Base-by-base conservation (phyloP, 148 eudicot species). In the Chenopodium formosanum region DNA sequence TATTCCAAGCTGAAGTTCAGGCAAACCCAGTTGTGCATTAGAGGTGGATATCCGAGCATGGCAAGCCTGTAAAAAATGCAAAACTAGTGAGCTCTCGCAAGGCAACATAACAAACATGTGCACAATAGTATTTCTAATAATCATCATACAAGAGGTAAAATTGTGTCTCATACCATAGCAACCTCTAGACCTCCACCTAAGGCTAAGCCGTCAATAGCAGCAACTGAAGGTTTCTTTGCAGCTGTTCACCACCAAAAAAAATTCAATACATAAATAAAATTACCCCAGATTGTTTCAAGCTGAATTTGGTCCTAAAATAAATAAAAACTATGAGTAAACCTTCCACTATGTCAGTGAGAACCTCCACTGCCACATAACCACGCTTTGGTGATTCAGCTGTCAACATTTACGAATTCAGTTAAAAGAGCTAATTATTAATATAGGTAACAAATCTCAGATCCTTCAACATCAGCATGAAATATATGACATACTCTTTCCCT, bases 101-200 rank as follows among this genome's bases (percentile, higher is more conserved):
- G 60, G 52, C 22, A 29, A 64, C 52, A 22, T 58, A 16, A 17
- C 70, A n/a, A 40, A 37, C 47, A 27, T 25, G 32, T 4, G 1
- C 16, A 66, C 4, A 81, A 44, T 29, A 53, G 9, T 8, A 68
- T 58, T 64, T 74, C 25, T 17, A 85, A 22, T 17, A n/a, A 46
- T 14, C 19, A 67, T 67, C 70, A 11, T 73, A 73, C 13, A 47
- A 40, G n/a, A 4, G 14, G 60, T 4, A 67, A 32, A 75, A 63
- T 31, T 40, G 83, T 60, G 58, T 73, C 74, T 53, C 94, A 79
- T 87, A 96, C 99, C 99, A 96, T 96, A 74, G 99, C 94, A 84
- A 96, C 95, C 86, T 96, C 99, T 84, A 96, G 77, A 40, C 99
- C 99, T 79, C 98, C 99, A 83, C 99, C 99, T 73, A 94, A 86